phyloP scores from a whole-genome alignment of 2,329 filamentous ascomycete genomes.

The Emmonsiellopsis sp. region DNA sequence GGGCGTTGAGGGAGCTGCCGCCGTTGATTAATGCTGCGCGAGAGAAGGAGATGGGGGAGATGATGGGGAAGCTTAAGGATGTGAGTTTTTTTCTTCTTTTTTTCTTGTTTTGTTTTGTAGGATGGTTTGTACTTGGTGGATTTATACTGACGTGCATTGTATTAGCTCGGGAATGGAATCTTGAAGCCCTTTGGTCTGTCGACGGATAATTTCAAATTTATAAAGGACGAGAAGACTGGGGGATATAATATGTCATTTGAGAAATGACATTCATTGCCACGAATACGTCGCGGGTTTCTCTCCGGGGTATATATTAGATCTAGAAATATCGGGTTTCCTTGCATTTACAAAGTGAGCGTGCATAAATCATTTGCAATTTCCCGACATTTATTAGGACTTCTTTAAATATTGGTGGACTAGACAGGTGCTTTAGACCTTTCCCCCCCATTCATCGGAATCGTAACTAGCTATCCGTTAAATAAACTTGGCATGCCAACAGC shows the following conservation, averaged over 20 bases:
- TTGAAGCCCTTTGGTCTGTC: constrained; percentile 88
- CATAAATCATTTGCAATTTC: no score
- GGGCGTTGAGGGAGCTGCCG: constrained; percentile 59
- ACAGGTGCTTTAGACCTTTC: no score
- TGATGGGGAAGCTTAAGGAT: constrained; percentile 94
- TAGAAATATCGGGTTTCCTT: no score
- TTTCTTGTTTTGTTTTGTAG: neutral
- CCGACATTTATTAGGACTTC: no score
- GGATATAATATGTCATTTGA: constrained; percentile 90
- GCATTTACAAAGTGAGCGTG: no score
- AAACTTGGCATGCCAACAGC: no score
- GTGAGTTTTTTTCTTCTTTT: constrained; percentile 33
- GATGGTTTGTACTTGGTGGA: neutral
- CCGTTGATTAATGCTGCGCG: constrained; percentile 65
- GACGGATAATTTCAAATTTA: constrained; percentile 91
- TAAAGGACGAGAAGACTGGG: constrained; percentile 78
- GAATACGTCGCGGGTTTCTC: no score
- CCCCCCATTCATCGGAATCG: no score
- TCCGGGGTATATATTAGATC: no score
- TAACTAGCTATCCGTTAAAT: no score
- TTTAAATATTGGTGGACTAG: no score
- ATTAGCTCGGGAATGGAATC: constrained; percentile 74
- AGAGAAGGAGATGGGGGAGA: constrained; percentile 82
- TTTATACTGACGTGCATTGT: constrained; percentile 9
- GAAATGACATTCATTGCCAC: constrained; percentile 5